Evolutionary conservation across 495 filamentous ascomycete species (phyloP), one percentile per base, ranked within the genome.

Genomic region (Pseudevernia furfuracea): DNA sequence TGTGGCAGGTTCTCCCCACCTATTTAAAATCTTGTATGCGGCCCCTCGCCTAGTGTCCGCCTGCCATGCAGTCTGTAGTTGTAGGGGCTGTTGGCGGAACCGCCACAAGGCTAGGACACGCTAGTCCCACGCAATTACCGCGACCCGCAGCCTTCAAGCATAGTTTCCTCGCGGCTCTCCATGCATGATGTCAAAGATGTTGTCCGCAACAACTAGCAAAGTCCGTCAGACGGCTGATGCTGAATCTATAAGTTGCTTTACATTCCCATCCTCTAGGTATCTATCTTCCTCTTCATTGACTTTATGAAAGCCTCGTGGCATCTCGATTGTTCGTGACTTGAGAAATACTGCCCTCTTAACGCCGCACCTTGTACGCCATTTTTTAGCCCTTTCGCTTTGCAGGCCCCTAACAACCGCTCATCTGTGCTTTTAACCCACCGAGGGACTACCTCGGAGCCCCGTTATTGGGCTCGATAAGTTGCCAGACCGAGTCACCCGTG

Each of bases 191-290:
- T 56, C 32, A 44, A 60, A 39, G 37, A 58, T n/a, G 23, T 28
- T 30, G 63, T 61, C 66, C 66, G 64, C 61, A 68, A 59, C 64
- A 66, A 30, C 69, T 59, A 66, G 66, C 69, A 63, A 58, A 68
- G 63, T 63, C 41, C 30, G 43, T 23, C 43, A n/a, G 43, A 46
- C 6, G 21, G 21, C 43, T 46, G 43, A 46, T 2, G 6, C 8
- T n/a, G 21, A n/a, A n/a, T 46, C 17, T 43, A 43, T 43, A 43
- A 43, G 17, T 43, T 43, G 41, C 15, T 43, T 19, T 19, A 19
- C 4, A 43, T 43, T 43, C 17, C 43, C 43, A 0, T 10, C 43
- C 21, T 9, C 23, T n/a, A 8, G 2, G 21, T 9, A 46, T n/a
- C 43, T 1, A 10, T 46, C 43, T 46, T 21, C 8, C 21, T 46